Percentiles rank a stretch among this genome's conserved stretches.
phyloP scores from a whole-genome alignment of 192 early-diverging fungal species.

The Coemansia sp. region DNA sequence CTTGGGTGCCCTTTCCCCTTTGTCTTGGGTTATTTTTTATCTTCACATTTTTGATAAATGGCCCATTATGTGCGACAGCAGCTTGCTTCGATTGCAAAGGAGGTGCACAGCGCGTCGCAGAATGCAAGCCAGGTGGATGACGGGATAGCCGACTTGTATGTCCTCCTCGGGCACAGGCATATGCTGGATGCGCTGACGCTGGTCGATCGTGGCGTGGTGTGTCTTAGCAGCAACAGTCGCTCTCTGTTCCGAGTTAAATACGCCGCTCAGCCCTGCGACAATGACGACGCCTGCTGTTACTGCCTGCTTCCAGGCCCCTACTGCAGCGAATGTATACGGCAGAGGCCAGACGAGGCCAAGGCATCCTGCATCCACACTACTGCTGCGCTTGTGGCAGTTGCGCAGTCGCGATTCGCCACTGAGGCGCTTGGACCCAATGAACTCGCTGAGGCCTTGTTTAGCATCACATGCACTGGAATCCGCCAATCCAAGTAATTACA shows the following conservation, averaged over 20 bases:
- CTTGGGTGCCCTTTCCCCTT: too few relatives aligned
- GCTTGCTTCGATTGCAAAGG: constrained; percentile 28
- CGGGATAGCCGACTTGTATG: constrained; percentile 28
- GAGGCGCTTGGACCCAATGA: constrained; percentile 26
- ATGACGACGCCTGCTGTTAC: constrained; percentile 28
- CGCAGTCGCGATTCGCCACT: constrained; percentile 26
- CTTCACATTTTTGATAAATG: background rate
- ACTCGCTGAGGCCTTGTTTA: constrained; percentile 35
- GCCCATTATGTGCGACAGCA: constrained; percentile 37
- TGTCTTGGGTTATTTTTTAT: background rate
- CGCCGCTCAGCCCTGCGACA: constrained; percentile 2
- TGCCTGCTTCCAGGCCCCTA: constrained; percentile 47
- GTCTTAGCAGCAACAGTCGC: constrained; percentile 33
- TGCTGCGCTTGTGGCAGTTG: constrained; percentile 36
- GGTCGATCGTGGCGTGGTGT: constrained; percentile 40
- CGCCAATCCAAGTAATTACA: background rate
- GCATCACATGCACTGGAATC: constrained; percentile 2
- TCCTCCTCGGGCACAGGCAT: constrained; percentile 33
- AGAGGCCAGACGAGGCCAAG: background rate
- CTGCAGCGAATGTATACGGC: constrained; percentile 26
- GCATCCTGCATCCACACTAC: constrained; percentile 37
- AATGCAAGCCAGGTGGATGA: background rate
- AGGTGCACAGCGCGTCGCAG: constrained; percentile 8
- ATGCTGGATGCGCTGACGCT: constrained; percentile 24
- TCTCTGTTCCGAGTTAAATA: constrained; percentile 23